Conservation (phyloP, 768 basidiomycete species). For the Lentinula guzmanii region DNA sequence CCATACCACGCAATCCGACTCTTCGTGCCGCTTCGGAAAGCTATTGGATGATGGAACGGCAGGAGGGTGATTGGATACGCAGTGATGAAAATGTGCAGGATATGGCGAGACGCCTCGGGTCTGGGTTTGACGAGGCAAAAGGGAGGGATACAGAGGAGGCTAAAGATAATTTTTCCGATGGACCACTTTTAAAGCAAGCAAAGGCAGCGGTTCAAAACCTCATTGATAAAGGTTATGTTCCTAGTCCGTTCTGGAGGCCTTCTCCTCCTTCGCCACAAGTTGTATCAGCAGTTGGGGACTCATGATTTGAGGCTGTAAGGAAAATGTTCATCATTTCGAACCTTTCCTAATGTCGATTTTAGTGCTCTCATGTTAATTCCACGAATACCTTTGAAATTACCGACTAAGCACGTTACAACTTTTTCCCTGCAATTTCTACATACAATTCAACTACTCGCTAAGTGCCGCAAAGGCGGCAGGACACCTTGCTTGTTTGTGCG, state of each 20-base stretch:
- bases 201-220: not conserved
- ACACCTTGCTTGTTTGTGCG: too few relatives aligned
- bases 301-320: constrained; percentile 18
- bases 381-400: too few relatives aligned
- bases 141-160: not conserved
- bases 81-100: constrained; percentile 37
- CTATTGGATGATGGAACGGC: constrained; percentile 56
- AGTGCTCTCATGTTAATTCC: too few relatives aligned
- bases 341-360: too few relatives aligned
- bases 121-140: not conserved
- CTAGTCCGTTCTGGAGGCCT: constrained; percentile 4
- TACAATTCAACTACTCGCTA: too few relatives aligned
- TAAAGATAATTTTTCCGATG: not conserved
- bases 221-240: not conserved
- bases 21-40: constrained; percentile 38
- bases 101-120: not conserved
- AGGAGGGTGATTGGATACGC: constrained; percentile 44
- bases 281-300: not conserved
- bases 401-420: too few relatives aligned
- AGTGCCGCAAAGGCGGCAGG: too few relatives aligned
- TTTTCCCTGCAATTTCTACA: too few relatives aligned
- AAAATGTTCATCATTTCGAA: too few relatives aligned
- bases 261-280: not conserved
- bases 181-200: not conserved
- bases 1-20: constrained; percentile 46